These are phyloP conservation scores for Phytophthora cactorum DNA, from an alignment of 352 stramenopile genomes.

Conservation along the genomic window DNA sequence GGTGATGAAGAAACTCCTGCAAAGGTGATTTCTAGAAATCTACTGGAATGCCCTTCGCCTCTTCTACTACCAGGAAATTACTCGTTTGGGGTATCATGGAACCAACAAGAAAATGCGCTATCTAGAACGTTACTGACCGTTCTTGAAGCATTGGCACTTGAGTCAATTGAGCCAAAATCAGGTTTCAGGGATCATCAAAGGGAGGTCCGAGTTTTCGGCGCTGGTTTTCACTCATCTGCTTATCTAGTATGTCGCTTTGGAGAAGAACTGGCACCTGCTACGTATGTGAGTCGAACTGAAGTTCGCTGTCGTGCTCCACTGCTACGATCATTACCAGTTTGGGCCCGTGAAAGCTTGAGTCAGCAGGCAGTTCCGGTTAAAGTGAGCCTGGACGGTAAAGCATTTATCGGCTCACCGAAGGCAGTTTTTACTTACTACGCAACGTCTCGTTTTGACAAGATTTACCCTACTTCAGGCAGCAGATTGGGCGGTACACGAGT, in stretches of 20 bases:
- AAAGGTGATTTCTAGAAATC: constrained; percentile 20
- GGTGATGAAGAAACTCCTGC: constrained; percentile 5
- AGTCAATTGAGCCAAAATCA: constrained; percentile 25
- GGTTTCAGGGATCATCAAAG: constrained; percentile 22
- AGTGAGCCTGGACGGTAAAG: constrained; percentile 38
- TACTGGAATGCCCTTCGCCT: constrained; percentile 41
- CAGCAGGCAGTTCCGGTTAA: constrained; percentile 15
- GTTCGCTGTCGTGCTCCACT: constrained; percentile 27
- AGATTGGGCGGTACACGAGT: constrained; percentile 34
- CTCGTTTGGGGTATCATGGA: constrained; percentile 47
- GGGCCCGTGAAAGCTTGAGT: background rate
- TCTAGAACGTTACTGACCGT: constrained; percentile 15
- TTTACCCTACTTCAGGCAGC: constrained; percentile 36
- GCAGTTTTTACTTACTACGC: constrained; percentile 34
- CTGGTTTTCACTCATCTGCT: constrained; percentile 28
- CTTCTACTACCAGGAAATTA: constrained; percentile 34
- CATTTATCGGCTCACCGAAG: constrained; percentile 22
- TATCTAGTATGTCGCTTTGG: constrained; percentile 43
- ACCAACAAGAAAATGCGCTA: constrained; percentile 34
- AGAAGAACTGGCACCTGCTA: constrained; percentile 6
- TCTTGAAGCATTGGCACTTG: constrained; percentile 29
- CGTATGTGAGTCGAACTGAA: constrained; percentile 33
- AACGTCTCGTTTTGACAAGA: constrained; percentile 9
- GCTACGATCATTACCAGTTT: constrained; percentile 7
- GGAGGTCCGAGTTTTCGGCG: constrained; percentile 30